Conservation (phyloP, 495 filamentous ascomycete genomes). For the Paragyromitra xinjiangensis region DNA sequence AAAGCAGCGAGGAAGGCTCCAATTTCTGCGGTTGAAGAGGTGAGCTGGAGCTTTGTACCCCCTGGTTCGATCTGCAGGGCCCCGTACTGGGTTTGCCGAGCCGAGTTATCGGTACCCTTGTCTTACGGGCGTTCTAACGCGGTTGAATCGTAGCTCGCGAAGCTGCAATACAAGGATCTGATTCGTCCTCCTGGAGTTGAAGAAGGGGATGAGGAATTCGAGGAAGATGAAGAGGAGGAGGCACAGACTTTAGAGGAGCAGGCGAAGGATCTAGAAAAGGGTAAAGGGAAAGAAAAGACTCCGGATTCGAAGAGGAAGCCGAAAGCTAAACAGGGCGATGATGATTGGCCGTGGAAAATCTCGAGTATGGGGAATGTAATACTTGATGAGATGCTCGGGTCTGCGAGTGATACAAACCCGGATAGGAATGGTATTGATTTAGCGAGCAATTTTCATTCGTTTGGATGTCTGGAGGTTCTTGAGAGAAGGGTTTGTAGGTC, state of each 20-base stretch:
- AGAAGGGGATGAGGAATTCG: constrained; percentile 16
- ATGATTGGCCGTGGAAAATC: constrained; percentile 32
- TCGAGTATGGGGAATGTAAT: neutral
- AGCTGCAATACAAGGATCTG: constrained; percentile 12
- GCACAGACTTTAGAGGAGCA: constrained; percentile 4
- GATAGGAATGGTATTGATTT: constrained; percentile 13
- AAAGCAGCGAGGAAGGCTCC: neutral
- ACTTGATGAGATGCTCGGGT: constrained; percentile 20
- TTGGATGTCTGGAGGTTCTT: constrained; percentile 22
- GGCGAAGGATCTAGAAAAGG: neutral
- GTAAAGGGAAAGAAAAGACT: neutral
- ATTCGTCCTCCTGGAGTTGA: constrained; percentile 21
- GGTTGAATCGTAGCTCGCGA: neutral
- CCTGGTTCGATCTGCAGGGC: neutral
- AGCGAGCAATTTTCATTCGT: constrained; percentile 19
- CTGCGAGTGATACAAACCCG: constrained; percentile 5
- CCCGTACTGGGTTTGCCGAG: neutral
- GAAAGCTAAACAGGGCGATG: constrained; percentile 22
- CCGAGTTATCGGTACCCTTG: neutral
- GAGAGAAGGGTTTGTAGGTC: constrained; percentile 18
- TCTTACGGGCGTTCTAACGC: neutral
- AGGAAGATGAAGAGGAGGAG: constrained; percentile 21
- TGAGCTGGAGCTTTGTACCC: neutral
- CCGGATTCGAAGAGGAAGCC: constrained; percentile 7
- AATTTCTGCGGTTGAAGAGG: constrained; percentile 23